Conservation (phyloP, 148 eudicot genomes). For the Rhododendron williamsianum region DNA sequence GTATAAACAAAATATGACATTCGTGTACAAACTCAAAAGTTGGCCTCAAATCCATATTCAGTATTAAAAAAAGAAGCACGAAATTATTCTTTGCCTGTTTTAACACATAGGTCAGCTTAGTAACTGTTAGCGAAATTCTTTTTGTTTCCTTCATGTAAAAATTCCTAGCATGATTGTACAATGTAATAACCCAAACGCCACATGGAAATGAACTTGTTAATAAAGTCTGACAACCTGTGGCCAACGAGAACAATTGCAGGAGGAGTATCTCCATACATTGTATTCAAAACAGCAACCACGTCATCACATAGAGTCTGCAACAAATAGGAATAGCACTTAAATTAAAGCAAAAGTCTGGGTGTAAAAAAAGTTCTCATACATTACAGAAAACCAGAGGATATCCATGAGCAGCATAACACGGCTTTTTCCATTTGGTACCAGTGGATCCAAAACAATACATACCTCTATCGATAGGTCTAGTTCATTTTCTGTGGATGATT, state of each 20-base stretch:
- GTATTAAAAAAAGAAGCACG: neutral
- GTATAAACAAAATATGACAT: neutral
- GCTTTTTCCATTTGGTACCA: neutral
- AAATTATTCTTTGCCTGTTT: neutral
- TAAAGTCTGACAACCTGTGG: slow-evolving; percentile 59
- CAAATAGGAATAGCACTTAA: slow-evolving; percentile 16
- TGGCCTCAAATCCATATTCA: neutral
- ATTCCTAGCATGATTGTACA: neutral
- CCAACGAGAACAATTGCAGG: slow-evolving; percentile 93
- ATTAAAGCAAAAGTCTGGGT: neutral
- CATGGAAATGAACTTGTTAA: neutral
- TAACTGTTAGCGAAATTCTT: neutral
- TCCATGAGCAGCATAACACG: neutral
- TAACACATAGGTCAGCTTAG: neutral
- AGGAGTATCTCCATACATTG: slow-evolving; percentile 85
- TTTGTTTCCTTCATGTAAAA: neutral
- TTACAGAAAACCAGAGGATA: neutral
- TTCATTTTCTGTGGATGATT: slow-evolving; percentile 77
- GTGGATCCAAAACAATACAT: slow-evolving; percentile 7
- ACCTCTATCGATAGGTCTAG: slow-evolving; percentile 87
- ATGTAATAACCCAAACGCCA: neutral
- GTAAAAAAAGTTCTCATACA: neutral
- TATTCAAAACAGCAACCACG: slow-evolving; percentile 77
- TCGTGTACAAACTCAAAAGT: neutral
- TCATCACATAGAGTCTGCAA: slow-evolving; percentile 75